Conservation (phyloP, 2,329 filamentous ascomycete genomes). For the Neocatenulostroma microsporum region DNA sequence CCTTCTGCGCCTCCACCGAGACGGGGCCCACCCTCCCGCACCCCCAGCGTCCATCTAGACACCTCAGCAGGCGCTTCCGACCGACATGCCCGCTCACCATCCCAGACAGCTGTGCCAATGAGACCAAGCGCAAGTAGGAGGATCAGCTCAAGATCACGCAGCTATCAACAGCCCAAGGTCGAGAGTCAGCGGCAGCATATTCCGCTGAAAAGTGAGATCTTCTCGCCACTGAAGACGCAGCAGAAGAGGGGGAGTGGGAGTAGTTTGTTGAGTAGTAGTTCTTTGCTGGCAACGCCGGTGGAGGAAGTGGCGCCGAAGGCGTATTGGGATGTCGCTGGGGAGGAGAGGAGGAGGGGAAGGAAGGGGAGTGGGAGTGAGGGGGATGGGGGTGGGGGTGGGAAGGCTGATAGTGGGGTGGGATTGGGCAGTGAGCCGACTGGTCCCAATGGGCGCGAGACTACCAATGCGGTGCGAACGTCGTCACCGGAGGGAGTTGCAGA, state of each 20-base stretch:
- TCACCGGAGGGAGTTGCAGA: conserved; percentile 3
- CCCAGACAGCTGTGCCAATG: conserved; percentile 22
- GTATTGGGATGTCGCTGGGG: too few species aligned
- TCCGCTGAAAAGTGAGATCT: conserved; percentile 28
- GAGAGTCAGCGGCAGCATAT: conserved; percentile 23
- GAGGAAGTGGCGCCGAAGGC: too few species aligned
- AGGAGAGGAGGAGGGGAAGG: too few species aligned
- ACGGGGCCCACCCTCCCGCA: conserved; percentile 5
- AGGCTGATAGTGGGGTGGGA: conserved; percentile 1
- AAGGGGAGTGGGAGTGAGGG: too few species aligned
- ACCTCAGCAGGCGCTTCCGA: conserved; percentile 12
- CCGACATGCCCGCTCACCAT: conserved; percentile 17
- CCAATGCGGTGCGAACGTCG: too few species aligned
- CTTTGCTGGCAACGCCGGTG: conserved; percentile 5
- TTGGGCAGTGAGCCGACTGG: too few species aligned
- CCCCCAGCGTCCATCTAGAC: conserved; percentile 13
- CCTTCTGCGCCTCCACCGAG: too few species aligned
- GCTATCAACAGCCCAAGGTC: conserved; percentile 25
- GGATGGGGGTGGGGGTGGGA: not conserved
- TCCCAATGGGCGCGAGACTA: too few species aligned
- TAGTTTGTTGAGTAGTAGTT: conserved; percentile 11
- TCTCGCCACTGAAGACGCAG: conserved; percentile 29
- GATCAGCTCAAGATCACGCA: conserved; percentile 19
- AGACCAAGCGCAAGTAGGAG: conserved; percentile 20
- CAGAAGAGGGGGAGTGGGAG: conserved; percentile 20